These are phyloP conservation scores for Solanum medicagineum DNA, from an alignment of 257 asterid species.

Conservation along the genomic window DNA sequence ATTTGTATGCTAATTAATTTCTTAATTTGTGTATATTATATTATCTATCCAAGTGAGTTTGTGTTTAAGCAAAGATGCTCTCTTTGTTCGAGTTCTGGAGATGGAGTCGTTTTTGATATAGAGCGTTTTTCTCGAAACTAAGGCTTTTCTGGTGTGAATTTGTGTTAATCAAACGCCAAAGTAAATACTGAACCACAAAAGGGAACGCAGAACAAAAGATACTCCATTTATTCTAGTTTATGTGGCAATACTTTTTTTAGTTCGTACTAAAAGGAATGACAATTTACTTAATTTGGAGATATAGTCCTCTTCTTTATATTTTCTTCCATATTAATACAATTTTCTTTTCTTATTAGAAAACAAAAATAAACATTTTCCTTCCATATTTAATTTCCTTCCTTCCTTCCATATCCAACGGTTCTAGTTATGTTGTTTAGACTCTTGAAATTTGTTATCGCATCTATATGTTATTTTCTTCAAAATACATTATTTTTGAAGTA, in stretches of 20 bases:
- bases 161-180: background rate
- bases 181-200: background rate
- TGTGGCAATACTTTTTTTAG: background rate
- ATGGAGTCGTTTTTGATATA: background rate
- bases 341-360: background rate
- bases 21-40: background rate
- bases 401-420: background rate
- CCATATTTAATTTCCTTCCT: background rate
- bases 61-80: background rate
- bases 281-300: background rate
- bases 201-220: background rate
- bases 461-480: background rate
- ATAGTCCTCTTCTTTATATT: background rate
- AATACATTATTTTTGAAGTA: background rate
- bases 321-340: background rate
- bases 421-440: background rate
- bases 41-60: background rate
- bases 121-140: accelerated
- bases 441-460: background rate
- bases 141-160: accelerated
- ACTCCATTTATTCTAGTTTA: background rate
- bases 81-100: background rate
- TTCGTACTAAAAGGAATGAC: accelerated
- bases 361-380: background rate
- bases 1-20: background rate